phyloP scores from a whole-genome alignment of 768 basidiomycete genomes.

The Crassisporium funariophilum region DNA sequence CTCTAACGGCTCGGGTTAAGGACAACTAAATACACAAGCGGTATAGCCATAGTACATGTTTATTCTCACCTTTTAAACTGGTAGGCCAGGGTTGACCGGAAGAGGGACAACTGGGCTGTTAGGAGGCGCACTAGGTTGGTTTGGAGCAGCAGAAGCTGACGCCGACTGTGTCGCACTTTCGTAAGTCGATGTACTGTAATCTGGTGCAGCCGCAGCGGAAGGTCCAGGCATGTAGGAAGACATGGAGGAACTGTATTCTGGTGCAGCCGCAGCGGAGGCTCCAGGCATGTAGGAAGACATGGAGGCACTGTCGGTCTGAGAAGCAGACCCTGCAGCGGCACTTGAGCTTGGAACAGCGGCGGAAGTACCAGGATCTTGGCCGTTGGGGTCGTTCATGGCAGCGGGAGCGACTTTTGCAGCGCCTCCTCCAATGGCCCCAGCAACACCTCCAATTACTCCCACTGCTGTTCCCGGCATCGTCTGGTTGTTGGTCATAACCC shows the following conservation, averaged over 20 bases:
- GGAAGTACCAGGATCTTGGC: too few species aligned
- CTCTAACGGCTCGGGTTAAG: too few species aligned
- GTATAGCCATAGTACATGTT: too few species aligned
- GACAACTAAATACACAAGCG: too few species aligned
- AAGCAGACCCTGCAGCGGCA: slow-evolving; percentile 1
- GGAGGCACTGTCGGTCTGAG: neutral
- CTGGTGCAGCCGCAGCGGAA: neutral
- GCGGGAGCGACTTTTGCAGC: too few species aligned
- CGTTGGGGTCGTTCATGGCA: slow-evolving; percentile 3
- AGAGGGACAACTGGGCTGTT: too few species aligned
- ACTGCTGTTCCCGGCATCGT: neutral
- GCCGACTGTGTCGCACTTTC: neutral
- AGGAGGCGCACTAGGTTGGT: neutral
- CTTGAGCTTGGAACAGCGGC: slow-evolving; percentile 4
- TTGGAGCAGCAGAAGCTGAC: neutral
- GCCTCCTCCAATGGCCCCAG: too few species aligned
- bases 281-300: neutral
- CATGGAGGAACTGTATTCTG: neutral
- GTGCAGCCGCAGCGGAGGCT: neutral
- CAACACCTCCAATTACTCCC: too few species aligned
- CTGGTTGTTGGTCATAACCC: slow-evolving; percentile 3
- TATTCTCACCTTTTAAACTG: too few species aligned
- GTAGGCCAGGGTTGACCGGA: too few species aligned
- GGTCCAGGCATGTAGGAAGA: neutral
- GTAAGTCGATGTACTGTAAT: neutral